Percentiles rank a stretch among this genome's conserved stretches.
Conservation (phyloP, 2,329 filamentous ascomycete genomes). For the Geosmithia morbida region DNA sequence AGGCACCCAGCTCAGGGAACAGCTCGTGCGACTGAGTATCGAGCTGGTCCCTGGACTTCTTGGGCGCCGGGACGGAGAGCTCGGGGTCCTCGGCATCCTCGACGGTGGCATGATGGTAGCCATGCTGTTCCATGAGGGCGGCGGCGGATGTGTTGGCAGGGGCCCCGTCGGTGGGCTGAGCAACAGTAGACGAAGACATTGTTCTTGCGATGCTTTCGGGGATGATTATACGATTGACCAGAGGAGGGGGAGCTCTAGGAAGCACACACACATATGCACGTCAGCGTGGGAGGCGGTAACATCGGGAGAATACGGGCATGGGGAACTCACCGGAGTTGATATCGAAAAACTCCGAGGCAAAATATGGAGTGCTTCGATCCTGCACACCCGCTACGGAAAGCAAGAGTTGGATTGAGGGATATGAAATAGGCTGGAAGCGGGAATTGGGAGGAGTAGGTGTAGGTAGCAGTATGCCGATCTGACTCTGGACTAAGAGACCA, state of each 20-base stretch:
- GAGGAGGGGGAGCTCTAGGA: background rate
- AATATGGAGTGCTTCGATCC: background rate
- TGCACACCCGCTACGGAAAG: background rate
- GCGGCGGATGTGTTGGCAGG: conserved; percentile 34
- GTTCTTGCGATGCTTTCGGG: background rate
- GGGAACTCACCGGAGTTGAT: background rate
- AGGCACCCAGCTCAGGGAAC: conserved; percentile 77
- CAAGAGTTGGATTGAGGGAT: background rate
- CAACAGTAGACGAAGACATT: conserved; percentile 23
- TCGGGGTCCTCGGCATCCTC: conserved; percentile 78
- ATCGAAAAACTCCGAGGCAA: background rate
- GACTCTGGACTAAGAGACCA: conserved; percentile 20
- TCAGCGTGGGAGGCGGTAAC: no score
- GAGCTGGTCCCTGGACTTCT: conserved; percentile 22
- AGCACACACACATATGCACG: no score
- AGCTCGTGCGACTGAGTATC: conserved; percentile 82
- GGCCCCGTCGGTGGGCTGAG: conserved; percentile 7
- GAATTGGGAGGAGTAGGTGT: no score
- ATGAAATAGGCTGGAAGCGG: background rate
- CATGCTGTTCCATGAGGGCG: conserved; percentile 50
- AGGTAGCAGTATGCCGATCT: no score
- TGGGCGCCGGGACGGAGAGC: conserved; percentile 19
- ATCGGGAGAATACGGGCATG: background rate
- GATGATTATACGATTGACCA: background rate
- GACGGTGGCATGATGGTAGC: conserved; percentile 49